phyloP scores from a whole-genome alignment of 306 rosid genomes.

The Astragalus glycyphyllos region DNA sequence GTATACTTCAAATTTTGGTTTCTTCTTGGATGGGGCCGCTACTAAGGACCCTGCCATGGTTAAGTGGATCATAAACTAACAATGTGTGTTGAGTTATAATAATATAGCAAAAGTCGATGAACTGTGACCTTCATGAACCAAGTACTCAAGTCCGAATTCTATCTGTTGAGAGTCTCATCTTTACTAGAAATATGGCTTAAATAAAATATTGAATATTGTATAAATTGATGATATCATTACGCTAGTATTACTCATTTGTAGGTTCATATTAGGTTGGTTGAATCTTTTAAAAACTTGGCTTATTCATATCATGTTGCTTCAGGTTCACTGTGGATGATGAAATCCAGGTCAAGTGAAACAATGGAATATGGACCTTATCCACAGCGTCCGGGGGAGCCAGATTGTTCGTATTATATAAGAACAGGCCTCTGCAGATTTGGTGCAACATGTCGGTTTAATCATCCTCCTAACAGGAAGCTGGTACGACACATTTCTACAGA shows the following conservation, averaged over 20 bases:
- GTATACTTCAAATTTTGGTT: conserved; percentile 21
- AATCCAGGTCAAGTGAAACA: conserved; percentile 70
- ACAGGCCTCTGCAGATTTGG: conserved; percentile 97
- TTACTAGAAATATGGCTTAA: too few species aligned
- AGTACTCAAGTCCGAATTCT: too few species aligned
- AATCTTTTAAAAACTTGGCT: conserved; percentile 12
- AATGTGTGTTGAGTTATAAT: too few species aligned
- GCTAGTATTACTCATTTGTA: conserved; percentile 19
- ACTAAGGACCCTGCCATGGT: neutral
- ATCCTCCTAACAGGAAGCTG: conserved; percentile 90
- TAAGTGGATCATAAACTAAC: neutral
- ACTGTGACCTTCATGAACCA: too few species aligned
- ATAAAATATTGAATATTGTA: neutral
- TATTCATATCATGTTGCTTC: conserved; percentile 47
- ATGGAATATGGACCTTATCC: conserved; percentile 86
- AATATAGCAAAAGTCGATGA: too few species aligned
- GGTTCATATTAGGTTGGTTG: neutral
- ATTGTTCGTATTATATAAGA: conserved; percentile 92
- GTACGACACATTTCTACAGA: conserved; percentile 50
- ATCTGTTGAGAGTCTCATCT: too few species aligned
- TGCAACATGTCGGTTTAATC: conserved; percentile 85
- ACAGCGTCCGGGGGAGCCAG: conserved; percentile 83
- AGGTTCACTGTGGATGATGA: conserved; percentile 86
- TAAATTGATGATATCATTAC: conserved; percentile 9
- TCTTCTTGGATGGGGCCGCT: conserved; percentile 2